Base-by-base conservation (phyloP, 2,329 filamentous ascomycete genomes). In the Fusarium hainanense region DNA sequence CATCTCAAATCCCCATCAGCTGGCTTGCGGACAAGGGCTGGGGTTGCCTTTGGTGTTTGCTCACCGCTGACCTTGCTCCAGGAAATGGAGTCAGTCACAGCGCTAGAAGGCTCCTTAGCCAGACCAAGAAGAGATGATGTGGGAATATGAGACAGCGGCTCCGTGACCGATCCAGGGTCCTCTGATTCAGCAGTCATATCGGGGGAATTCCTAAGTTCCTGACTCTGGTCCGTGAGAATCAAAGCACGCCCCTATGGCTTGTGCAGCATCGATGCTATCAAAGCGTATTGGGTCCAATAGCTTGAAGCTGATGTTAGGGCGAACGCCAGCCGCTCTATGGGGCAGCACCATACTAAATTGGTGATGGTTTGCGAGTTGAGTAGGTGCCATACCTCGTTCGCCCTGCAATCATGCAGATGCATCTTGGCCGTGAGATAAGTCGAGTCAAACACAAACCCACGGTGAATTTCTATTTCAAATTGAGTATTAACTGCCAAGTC, bases 141-240 rank as follows among this genome's bases (percentile, higher is more conserved):
- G 43, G 40, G 32, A 63, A 32, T 50, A 63, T 70, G 67, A 70
- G 67, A 69, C 67, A 70, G 54, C 50, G 58, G 63, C 54, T 68
- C 30, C 50, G 37, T 61, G 59, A 23, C 23, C 40, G 48, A 63
- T 69, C 48, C 23, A 56, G 67, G 63, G 58, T 52, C 63, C 55
- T 68, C 55, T 58, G 50, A 51, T 49, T 40, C 48, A 66, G n/a
- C 28, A n/a, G 47, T 44, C 61, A 41, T 40, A 59, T 54, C 61
- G 42, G 23, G 54, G 30, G 40, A 52, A 23, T 43, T 46, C 30
- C 40, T 63, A 21, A 25, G 16, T 42, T 50, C 40, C 40, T 64
- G 32, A 37, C 23, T 58, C 50, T 54, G 56, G 16, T 28, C 28
- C 21, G 28, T 21, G 21, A 37, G 30, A 25, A 59, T 69, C 55